These are phyloP conservation scores for Hypoxylon intermedium DNA, from an alignment of 495 filamentous ascomycete species.

Conservation along the genomic window DNA sequence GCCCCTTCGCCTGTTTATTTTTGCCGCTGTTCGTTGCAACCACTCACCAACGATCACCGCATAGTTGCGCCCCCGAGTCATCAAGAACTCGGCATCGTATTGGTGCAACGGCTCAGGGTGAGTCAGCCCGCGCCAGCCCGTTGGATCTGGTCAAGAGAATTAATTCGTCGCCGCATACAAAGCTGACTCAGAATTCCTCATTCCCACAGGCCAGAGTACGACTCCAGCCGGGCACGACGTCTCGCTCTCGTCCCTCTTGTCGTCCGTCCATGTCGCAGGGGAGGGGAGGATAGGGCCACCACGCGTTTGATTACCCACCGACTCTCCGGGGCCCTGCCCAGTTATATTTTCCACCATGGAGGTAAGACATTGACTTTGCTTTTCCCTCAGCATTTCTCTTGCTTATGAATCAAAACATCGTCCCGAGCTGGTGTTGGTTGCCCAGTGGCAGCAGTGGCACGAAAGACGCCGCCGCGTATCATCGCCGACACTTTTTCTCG, in stretches of 20 bases:
- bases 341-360: slow-evolving; percentile 28
- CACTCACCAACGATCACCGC: slow-evolving; percentile 18
- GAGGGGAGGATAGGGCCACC: slow-evolving; percentile 23
- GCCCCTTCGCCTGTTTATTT: slow-evolving; percentile 21
- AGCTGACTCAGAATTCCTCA: slow-evolving; percentile 45
- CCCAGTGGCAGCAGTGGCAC: too few relatives aligned
- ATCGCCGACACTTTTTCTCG: slow-evolving; percentile 31
- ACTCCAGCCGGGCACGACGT: slow-evolving; percentile 26
- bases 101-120: slow-evolving; percentile 33
- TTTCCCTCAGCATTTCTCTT: slow-evolving; percentile 21
- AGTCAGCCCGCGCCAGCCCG: slow-evolving; percentile 42
- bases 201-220: slow-evolving; percentile 28
- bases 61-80: slow-evolving; percentile 14
- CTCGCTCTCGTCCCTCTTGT: slow-evolving; percentile 25
- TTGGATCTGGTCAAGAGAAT: slow-evolving; percentile 17
- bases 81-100: slow-evolving; percentile 20
- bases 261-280: slow-evolving; percentile 29
- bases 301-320: slow-evolving; percentile 28
- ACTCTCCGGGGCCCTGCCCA: slow-evolving; percentile 15
- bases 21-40: slow-evolving; percentile 32
- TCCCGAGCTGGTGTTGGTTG: slow-evolving; percentile 25
- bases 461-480: slow-evolving; percentile 27
- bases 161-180: slow-evolving; percentile 34
- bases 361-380: slow-evolving; percentile 37
- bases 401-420: slow-evolving; percentile 31